A percentile compares a stretch with the other conserved stretches of the same genome.
Evolutionary conservation across 768 basidiomycete species (phyloP).

Genomic region (Coprinopsis sp.): DNA sequence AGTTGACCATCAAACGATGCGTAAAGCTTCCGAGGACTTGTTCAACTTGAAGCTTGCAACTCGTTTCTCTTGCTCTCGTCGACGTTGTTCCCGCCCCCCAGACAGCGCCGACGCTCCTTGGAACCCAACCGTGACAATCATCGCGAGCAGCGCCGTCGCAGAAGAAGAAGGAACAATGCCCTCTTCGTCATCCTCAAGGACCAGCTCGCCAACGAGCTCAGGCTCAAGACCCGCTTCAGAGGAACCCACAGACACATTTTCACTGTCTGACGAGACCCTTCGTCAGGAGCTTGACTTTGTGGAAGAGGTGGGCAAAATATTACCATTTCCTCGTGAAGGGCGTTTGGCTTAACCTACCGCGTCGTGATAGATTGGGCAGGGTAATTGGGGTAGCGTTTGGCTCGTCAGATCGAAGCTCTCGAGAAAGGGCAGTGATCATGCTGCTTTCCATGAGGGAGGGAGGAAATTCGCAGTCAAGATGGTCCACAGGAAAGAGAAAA

Average conservation of each 20-base stretch:
- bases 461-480: constrained; percentile 87
- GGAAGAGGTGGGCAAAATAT: constrained; percentile 52
- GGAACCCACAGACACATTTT: constrained; percentile 42
- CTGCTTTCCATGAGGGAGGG: constrained; percentile 34
- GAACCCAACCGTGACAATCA: no score
- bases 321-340: constrained; percentile 5
- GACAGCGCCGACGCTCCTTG: no score
- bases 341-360: neutral
- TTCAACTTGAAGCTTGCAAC: no score
- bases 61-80: no score
- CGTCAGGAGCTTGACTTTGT: constrained; percentile 70
- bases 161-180: neutral
- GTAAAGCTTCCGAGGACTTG: no score
- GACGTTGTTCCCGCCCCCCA: no score
- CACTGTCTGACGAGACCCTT: constrained; percentile 67
- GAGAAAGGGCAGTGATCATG: constrained; percentile 23
- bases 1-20: no score
- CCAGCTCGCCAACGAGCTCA: neutral
- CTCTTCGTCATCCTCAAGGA: constrained; percentile 4
- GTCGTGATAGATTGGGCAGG: constrained; percentile 74
- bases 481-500: constrained; percentile 83
- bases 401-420: constrained; percentile 60
- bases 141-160: no score
- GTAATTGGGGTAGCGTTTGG: constrained; percentile 94
- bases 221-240: neutral